Evolutionary conservation across 2,329 filamentous ascomycete species (phyloP), one percentile per base, ranked within the genome.

Genomic region (Fonsecaea monophora): DNA sequence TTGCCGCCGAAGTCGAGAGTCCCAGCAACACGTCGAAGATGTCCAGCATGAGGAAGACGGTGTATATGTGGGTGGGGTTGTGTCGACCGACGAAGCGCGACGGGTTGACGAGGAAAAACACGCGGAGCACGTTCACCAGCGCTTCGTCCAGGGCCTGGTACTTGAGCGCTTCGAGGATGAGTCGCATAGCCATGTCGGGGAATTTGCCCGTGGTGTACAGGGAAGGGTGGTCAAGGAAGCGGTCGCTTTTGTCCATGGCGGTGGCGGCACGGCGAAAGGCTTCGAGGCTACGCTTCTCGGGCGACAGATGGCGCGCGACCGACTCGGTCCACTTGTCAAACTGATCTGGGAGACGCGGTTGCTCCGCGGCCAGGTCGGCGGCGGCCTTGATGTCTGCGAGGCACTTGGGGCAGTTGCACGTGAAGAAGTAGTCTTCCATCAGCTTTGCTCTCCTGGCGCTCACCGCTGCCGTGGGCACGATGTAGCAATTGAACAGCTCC

Each of bases 401-500:
- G 37, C 65, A 67, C 38, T 53, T 60, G 10, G 57, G 66, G 71
- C 87, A 90, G 45, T 74, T 73, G 76, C 87, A 90, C 13, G 76
- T 77, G 74, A 89, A 89, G 73, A 83, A 86, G 78, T 87, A 89
- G 35, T 83, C 80, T 32, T 80, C 76, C 58, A 77, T 75, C 0
- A 89, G 80, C 70, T 87, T 83, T 1, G 75, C 75, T 67, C 83
- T 84, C 2, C 87, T 37, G 83, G 18, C 79, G 77, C 8, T 77
- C 70, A 37, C 79, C 80, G 0, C 85, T 53, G 83, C 81, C 0
- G 84, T 86, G 53, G 79, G 78, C 70, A 89, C 87, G 67, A 87
- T 80, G 72, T 90, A 90, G 4, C 86, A 85, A 67, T 89, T 86
- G 71, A 82, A 84, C 35, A 90, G 80, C 73, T 90, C 86, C 35